phyloP scores from a whole-genome alignment of 225 moss, liverwort and hornwort genomes.

The Polytrichum formosum region DNA sequence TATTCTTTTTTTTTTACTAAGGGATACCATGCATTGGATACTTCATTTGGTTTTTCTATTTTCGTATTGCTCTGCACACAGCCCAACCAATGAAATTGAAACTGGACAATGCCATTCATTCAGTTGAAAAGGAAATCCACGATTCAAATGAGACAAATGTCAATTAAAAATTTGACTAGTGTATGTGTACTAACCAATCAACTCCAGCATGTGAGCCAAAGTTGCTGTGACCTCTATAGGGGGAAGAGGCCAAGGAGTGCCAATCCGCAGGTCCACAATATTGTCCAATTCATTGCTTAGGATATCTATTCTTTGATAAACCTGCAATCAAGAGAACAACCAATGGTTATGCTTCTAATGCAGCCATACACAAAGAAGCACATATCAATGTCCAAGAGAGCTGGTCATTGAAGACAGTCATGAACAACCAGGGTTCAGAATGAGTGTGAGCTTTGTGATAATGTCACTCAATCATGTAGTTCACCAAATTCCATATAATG shows the following conservation, averaged over 20 bases:
- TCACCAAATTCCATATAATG: too few species aligned
- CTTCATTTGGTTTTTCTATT: too few species aligned
- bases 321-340: constrained; percentile 34
- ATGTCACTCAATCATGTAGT: too few species aligned
- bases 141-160: too few species aligned
- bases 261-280: constrained; percentile 80
- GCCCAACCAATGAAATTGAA: too few species aligned
- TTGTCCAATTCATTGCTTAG: constrained; percentile 73
- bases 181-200: constrained; percentile 41
- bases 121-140: too few species aligned
- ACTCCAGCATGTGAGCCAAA: constrained; percentile 72
- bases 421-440: too few species aligned
- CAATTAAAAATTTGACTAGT: background rate
- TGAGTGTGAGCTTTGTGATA: too few species aligned
- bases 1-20: constrained; percentile 44
- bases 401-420: too few species aligned
- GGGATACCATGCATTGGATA: constrained; percentile 24
- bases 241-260: constrained; percentile 86
- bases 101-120: too few species aligned
- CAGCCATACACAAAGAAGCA: background rate
- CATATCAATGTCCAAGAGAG: too few species aligned
- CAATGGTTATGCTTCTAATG: constrained; percentile 13
- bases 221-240: constrained; percentile 66
- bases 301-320: constrained; percentile 86
- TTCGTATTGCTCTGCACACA: too few species aligned